A percentile compares a stretch with the other conserved stretches of the same genome.
These are phyloP conservation scores for Puccinia coronata DNA, from an alignment of 1,284 basidiomycete species.

Conservation along the genomic window DNA sequence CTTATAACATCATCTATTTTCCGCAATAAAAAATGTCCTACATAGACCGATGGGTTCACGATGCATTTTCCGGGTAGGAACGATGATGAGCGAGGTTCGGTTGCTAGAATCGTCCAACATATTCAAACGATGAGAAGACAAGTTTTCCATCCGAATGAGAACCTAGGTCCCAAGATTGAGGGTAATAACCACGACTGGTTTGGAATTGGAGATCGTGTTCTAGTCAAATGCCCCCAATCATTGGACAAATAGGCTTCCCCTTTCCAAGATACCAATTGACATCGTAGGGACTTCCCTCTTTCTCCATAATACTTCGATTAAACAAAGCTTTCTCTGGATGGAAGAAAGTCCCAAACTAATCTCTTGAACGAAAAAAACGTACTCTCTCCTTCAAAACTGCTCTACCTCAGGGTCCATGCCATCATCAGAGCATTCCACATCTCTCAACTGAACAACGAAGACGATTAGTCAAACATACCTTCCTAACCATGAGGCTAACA, in stretches of 20 bases:
- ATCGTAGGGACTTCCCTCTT: background rate
- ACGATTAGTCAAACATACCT: no score
- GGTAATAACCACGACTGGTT: constrained; percentile 23
- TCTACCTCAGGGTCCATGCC: no score
- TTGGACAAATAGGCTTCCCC: constrained; percentile 14
- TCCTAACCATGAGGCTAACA: no score
- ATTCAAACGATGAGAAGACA: constrained; percentile 18
- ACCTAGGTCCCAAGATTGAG: constrained; percentile 15
- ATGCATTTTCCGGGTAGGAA: constrained; percentile 45
- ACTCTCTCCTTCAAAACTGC: no score
- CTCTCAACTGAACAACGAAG: no score
- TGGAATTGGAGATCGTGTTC: constrained; percentile 29
- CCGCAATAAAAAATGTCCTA: background rate
- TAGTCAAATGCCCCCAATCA: constrained; percentile 32
- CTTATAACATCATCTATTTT: background rate
- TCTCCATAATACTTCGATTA: background rate
- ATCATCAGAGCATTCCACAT: no score
- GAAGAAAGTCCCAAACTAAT: no score
- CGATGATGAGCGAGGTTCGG: constrained; percentile 28
- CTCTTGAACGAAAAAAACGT: no score
- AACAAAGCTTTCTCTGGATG: no score
- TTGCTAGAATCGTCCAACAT: constrained; percentile 23
- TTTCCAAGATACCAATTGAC: no score
- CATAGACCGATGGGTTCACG: constrained; percentile 35
- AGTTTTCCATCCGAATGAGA: background rate